These are phyloP conservation scores for Citrus reticulata DNA, from an alignment of 345 rosid species.

Conservation along the genomic window DNA sequence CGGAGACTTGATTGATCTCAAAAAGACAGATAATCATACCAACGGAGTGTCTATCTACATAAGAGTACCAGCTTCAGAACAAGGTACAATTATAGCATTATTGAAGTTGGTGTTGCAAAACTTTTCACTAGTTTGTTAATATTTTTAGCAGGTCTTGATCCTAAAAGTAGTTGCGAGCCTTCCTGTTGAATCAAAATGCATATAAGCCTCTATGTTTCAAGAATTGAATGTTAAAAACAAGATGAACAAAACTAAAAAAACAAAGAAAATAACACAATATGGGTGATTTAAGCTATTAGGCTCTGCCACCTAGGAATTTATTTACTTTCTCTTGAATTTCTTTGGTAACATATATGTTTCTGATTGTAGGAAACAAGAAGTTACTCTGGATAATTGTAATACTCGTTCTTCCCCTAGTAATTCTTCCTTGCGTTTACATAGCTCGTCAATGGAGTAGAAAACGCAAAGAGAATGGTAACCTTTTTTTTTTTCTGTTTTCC, in stretches of 20 bases:
- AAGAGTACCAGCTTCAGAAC: neutral
- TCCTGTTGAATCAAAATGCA: too few relatives aligned
- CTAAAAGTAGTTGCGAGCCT: neutral
- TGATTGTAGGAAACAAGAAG: neutral
- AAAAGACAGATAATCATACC: neutral
- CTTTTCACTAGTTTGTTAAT: neutral
- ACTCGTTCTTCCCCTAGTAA: neutral
- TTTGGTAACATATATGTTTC: neutral
- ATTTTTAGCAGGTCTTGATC: neutral
- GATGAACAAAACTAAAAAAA: too few relatives aligned
- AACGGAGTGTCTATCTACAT: neutral
- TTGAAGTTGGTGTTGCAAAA: neutral
- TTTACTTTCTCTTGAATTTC: neutral
- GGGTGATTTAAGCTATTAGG: too few relatives aligned
- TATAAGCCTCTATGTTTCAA: neutral
- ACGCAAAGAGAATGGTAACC: neutral
- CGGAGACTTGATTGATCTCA: neutral
- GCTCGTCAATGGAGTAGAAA: neutral
- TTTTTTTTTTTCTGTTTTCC: neutral
- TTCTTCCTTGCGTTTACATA: neutral
- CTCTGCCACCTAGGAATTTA: neutral
- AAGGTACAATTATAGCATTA: neutral
- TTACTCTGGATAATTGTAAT: conserved; percentile 1
- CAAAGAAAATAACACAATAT: too few relatives aligned
- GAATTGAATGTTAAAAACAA: neutral